Conservation (phyloP, 352 stramenopile genomes). For the Globisporangium spinosum region DNA sequence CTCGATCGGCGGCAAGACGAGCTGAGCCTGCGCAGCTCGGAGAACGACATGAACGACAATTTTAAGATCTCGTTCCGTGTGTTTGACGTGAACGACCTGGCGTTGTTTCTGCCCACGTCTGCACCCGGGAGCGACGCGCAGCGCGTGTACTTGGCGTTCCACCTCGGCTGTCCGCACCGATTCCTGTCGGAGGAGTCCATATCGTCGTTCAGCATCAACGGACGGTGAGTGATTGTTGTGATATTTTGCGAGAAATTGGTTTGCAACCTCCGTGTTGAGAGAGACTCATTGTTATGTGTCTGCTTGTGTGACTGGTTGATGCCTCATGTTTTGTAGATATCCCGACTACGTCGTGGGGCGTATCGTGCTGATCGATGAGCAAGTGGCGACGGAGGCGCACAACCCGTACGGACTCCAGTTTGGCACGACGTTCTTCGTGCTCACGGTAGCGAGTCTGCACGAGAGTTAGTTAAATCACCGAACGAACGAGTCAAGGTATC, state of each 20-base stretch:
- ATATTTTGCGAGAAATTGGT: background rate
- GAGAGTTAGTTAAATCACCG: constrained; percentile 45
- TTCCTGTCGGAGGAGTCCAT: constrained; percentile 88
- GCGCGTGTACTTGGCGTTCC: constrained; percentile 85
- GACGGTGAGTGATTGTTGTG: constrained; percentile 40
- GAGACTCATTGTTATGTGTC: background rate
- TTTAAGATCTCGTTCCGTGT: constrained; percentile 88
- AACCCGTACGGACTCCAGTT: constrained; percentile 79
- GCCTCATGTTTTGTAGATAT: constrained; percentile 49
- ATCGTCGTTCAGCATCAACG: constrained; percentile 80
- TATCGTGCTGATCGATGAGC: constrained; percentile 87
- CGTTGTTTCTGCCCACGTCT: constrained; percentile 82
- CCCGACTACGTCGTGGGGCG: constrained; percentile 85
- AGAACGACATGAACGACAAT: constrained; percentile 52
- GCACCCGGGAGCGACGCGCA: constrained; percentile 68
- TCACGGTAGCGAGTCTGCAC: constrained; percentile 82
- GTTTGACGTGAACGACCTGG: constrained; percentile 80
- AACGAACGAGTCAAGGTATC: too few species aligned
- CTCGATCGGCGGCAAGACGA: constrained; percentile 55
- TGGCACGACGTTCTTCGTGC: constrained; percentile 82
- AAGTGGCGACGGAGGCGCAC: constrained; percentile 70
- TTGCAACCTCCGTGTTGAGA: background rate
- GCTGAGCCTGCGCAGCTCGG: constrained; percentile 55
- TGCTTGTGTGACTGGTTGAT: constrained; percentile 1
- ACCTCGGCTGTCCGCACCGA: constrained; percentile 79